Evolutionary conservation across 2,329 filamentous ascomycete species (phyloP).

Genomic region (Botrytis squamosa): DNA sequence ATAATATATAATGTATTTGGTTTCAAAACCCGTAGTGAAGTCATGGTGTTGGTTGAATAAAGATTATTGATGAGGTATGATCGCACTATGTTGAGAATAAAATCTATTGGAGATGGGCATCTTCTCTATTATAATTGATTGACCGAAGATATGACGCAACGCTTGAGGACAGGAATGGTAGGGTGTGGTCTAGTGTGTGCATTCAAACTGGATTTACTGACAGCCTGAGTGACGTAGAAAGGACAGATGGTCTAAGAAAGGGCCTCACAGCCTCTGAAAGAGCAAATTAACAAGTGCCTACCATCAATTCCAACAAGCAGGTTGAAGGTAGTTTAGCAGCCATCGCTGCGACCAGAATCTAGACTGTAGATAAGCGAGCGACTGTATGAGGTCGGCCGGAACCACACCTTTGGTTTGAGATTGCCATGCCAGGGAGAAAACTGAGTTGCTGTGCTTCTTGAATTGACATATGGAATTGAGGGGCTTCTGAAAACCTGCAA

Average conservation of each 20-base stretch:
- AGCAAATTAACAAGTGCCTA: neutral
- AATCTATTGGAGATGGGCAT: accelerated
- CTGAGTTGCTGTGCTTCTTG: neutral
- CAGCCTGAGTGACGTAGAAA: neutral
- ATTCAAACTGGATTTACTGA: neutral
- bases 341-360: neutral
- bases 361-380: neutral
- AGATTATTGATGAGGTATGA: neutral
- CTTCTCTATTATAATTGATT: neutral
- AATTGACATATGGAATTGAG: no score
- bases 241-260: neutral
- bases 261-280: neutral
- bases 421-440: neutral
- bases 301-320: no score
- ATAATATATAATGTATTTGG: neutral
- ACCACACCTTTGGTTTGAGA: neutral
- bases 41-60: neutral
- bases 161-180: neutral
- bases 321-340: neutral
- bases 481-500: neutral
- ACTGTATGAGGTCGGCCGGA: neutral
- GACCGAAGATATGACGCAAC: neutral
- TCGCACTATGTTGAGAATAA: neutral
- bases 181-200: no score
- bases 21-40: neutral